Base-by-base conservation (phyloP, 768 basidiomycete species). In the Hypholoma fasciculare region DNA sequence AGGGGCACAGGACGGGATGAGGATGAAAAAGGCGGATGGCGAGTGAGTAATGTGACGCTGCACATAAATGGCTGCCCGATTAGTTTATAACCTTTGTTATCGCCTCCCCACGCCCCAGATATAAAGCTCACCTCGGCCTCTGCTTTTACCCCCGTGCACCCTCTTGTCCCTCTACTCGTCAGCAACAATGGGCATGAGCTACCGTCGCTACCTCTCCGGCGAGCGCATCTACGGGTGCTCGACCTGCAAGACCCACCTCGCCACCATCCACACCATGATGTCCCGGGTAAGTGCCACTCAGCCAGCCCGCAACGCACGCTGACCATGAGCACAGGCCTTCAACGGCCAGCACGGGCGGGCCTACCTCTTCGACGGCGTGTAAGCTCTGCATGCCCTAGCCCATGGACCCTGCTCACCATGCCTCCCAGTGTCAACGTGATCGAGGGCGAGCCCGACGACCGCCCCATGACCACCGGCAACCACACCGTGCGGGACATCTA, bases 401-500 rank as follows among this genome's bases (percentile, higher is more conserved):
- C 44, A 13, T 12, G 54, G 61, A 43, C 63, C 47, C 65, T 34
- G 46, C 65, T 59, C 54, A 62, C 49, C 59, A 55, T 39, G 43
- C 34, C 57, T 12, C 30, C 17, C 59, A 96, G 95, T 59, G 94
- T 97, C 64, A 99, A 99, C 72, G 83, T 98, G 61, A 78, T 88
- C 61, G 90, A 93, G 72, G 95, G 95, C 59, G 89, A 92, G 64
- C 88, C 93, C 40, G 90, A 83, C 69, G 96, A 98, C 71, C 83
- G 97, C 61, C 85, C 87, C 57, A 99, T 98, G 96, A 96, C 95
- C 30, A 99, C 96, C 19, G 96, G 96, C 19, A 86, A 91, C 66
- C 97, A 99, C 75, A 92, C 90, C 26, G 96, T 99, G 36, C 88
- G 96, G 56, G 96, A 99, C 71, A 94, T 98, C 61, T 92, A 85